Evolutionary conservation across 1,139 yeast genomes (phyloP), one percentile per base, ranked within the genome.

Genomic region (Candida tetrigidarum): DNA sequence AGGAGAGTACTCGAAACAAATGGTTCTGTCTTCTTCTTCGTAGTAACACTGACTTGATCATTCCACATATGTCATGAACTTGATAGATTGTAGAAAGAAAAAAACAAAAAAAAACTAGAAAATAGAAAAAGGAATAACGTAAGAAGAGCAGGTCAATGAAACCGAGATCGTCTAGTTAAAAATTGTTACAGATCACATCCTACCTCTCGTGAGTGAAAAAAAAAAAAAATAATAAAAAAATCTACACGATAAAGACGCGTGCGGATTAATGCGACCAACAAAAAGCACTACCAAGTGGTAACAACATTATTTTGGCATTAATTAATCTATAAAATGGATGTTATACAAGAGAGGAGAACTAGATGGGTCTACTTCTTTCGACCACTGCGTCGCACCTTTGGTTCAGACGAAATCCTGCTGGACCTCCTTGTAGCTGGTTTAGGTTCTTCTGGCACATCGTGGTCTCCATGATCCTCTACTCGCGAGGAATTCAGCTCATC

Each of bases 361-460:
- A n/a, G n/a, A n/a, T n/a, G n/a, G n/a, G 6, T 4, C 41, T 49
- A 63, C 52, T 55, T 63, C 48, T 55, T 62, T 39, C 69, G 48
- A 18, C 63, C 50, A 38, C 68, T 62, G 48, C 69, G 55, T 48
- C 69, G 55, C 3, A 59, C 44, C 4, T 65, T 64, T 8, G 52
- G 54, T 20, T 42, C 15, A 44, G 34, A 23, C 4, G 30, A 19
- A 3, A 40, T 44, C 26, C 69, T 51, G 15, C 63, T 57, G 12
- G 65, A 50, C 38, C 69, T 50, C 43, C 70, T 51, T 8, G 65
- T 45, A 30, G 38, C 33, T 15, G 37, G 25, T 25, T 42, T 43
- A 12, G 44, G 50, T 32, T 45, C 45, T 27, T 45, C 47, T 11
- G 34, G 34, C 23, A 36, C 43, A 20, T 43, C 53, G n/a, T 36